Evolutionary conservation across 192 early-diverging fungal species (phyloP).

Genomic region (Glomus cerebriforme): DNA sequence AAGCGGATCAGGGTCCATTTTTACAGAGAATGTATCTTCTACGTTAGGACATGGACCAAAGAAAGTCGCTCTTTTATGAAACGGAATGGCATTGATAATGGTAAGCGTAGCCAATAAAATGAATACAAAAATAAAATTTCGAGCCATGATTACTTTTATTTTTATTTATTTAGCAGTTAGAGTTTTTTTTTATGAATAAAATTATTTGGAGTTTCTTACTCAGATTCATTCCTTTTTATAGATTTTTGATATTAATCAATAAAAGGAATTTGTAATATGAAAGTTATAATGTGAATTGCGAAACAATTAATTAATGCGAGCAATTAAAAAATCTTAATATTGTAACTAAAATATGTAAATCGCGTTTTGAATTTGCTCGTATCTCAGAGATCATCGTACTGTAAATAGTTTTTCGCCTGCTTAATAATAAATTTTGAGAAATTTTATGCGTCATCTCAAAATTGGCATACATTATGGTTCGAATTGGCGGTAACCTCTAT

Average conservation of each 20-base stretch:
- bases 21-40: conserved; percentile 19
- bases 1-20: conserved; percentile 18
- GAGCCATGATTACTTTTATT: conserved; percentile 16
- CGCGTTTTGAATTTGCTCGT: background rate
- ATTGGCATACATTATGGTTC: conserved; percentile 4
- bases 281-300: conserved; percentile 8
- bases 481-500: conserved; percentile 9
- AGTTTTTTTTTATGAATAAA: conserved; percentile 1
- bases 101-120: conserved; percentile 8
- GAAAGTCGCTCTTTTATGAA: background rate
- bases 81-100: conserved; percentile 17
- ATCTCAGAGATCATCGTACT: too few species aligned
- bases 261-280: conserved; percentile 16
- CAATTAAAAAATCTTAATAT: conserved; percentile 1
- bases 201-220: conserved; percentile 9
- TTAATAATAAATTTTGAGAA: too few species aligned
- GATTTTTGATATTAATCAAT: conserved; percentile 19
- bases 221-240: conserved; percentile 12
- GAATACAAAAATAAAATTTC: conserved; percentile 18
- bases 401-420: too few species aligned
- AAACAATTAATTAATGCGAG: conserved; percentile 9
- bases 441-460: conserved; percentile 1
- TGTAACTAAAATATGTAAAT: background rate
- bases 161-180: too few species aligned
- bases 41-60: conserved; percentile 17